A percentile compares a stretch with the other conserved stretches of the same genome.
These are phyloP conservation scores for Colletotrichum gigasporum DNA, from an alignment of 2,329 filamentous ascomycete genomes.

Conservation along the genomic window DNA sequence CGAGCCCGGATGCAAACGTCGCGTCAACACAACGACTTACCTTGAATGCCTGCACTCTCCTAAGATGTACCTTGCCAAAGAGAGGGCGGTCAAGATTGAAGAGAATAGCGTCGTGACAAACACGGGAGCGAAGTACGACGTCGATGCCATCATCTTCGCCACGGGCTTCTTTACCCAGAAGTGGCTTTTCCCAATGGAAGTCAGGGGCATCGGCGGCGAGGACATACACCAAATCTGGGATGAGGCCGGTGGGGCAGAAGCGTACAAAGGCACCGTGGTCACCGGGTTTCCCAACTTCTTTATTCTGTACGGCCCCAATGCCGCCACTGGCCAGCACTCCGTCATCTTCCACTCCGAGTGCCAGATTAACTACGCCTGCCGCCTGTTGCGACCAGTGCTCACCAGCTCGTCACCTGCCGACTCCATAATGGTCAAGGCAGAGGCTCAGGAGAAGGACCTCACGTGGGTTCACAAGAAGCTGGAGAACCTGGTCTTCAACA, in stretches of 20 bases:
- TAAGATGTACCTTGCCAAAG: constrained; percentile 1
- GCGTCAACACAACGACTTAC: constrained; percentile 11
- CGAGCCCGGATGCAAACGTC: constrained; percentile 30
- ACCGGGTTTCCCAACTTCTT: constrained; percentile 12
- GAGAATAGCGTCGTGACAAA: too few relatives aligned
- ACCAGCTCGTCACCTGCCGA: too few relatives aligned
- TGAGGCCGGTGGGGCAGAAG: background rate
- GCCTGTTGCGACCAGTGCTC: constrained; percentile 34
- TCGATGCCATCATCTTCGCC: background rate
- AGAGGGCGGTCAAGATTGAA: background rate
- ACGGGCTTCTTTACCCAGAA: constrained; percentile 11
- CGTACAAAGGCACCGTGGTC: constrained; percentile 6
- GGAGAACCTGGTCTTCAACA: constrained; percentile 1
- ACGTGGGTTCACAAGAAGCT: constrained; percentile 9
- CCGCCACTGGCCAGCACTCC: constrained; percentile 5
- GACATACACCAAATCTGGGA: constrained; percentile 10
- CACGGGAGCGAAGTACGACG: background rate
- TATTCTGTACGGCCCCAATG: constrained; percentile 14
- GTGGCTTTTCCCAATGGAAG: background rate
- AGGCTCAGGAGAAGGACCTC: background rate
- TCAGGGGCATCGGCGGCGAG: background rate
- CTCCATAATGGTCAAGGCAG: constrained; percentile 5
- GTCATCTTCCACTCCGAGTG: constrained; percentile 18
- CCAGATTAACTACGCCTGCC: constrained; percentile 9
- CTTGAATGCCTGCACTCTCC: background rate